Conservation (phyloP, 345 rosid genomes). For the Eucalyptus erythrocorys region DNA sequence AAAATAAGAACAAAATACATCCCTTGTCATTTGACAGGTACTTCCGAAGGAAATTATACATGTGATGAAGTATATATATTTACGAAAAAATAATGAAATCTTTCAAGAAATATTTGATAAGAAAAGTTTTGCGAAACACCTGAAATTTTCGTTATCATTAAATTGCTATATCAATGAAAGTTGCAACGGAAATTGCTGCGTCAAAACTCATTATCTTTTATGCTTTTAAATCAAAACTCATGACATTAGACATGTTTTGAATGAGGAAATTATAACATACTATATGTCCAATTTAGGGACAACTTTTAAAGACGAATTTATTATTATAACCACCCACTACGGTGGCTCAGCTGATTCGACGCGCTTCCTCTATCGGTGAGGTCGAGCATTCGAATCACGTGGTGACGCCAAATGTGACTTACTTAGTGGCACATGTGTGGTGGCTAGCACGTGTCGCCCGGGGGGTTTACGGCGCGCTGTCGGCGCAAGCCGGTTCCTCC, state of each 20-base stretch:
- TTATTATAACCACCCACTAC: too few relatives aligned
- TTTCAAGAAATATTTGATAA: not conserved
- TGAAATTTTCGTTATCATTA: not conserved
- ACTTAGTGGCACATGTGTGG: too few relatives aligned
- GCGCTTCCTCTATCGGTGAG: too few relatives aligned
- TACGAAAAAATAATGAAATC: not conserved
- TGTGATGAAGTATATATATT: not conserved
- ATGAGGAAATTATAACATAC: not conserved
- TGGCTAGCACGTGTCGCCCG: too few relatives aligned
- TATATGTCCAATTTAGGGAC: not conserved
- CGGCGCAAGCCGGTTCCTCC: too few relatives aligned
- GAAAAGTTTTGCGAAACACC: not conserved
- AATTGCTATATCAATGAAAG: too few relatives aligned
- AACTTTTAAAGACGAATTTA: not conserved
- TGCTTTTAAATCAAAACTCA: not conserved
- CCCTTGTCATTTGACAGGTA: not conserved
- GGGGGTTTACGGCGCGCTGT: too few relatives aligned
- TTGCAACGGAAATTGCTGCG: too few relatives aligned
- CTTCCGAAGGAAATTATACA: not conserved
- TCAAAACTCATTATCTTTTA: not conserved
- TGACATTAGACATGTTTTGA: not conserved
- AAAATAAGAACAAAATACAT: not conserved
- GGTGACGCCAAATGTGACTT: too few relatives aligned
- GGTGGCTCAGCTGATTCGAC: too few relatives aligned
- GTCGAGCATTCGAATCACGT: too few relatives aligned